phyloP scores from a whole-genome alignment of 352 stramenopile genomes.

The Globisporangium barbulae region DNA sequence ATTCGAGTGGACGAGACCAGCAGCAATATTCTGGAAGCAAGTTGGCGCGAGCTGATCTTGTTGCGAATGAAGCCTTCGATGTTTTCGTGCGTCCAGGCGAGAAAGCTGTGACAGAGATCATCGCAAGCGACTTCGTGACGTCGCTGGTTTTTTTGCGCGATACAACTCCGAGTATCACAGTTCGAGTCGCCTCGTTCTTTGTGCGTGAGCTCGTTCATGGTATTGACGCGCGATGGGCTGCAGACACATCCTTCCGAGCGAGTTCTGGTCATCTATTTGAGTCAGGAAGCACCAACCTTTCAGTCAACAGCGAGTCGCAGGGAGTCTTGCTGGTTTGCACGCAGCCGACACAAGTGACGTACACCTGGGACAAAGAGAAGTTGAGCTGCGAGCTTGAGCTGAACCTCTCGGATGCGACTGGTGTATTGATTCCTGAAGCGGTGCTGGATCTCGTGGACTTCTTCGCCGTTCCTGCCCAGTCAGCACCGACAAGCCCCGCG shows the following conservation, averaged over 20 bases:
- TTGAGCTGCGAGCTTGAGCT: slow-evolving; percentile 51
- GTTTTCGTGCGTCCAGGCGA: slow-evolving; percentile 8
- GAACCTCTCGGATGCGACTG: slow-evolving; percentile 40
- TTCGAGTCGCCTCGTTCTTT: slow-evolving; percentile 16
- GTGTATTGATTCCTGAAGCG: slow-evolving; percentile 49
- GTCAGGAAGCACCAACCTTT: neutral
- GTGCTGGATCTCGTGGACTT: slow-evolving; percentile 48
- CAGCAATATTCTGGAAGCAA: neutral
- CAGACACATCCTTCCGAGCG: neutral
- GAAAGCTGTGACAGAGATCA: slow-evolving; percentile 12
- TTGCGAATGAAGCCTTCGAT: slow-evolving; percentile 1
- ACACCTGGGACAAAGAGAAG: slow-evolving; percentile 54
- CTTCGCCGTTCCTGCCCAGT: slow-evolving; percentile 40
- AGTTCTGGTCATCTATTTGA: slow-evolving; percentile 1
- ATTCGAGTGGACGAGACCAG: neutral
- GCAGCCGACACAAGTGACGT: slow-evolving; percentile 38
- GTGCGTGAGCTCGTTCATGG: slow-evolving; percentile 12
- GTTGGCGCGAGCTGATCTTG: neutral
- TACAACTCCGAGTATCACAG: slow-evolving; percentile 12
- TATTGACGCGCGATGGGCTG: neutral
- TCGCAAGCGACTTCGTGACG: slow-evolving; percentile 14
- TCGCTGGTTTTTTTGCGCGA: slow-evolving; percentile 19
- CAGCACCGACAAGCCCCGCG: neutral
- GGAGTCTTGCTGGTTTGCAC: slow-evolving; percentile 40
- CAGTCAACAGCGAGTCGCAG: slow-evolving; percentile 6